Conservation (phyloP, 345 rosid genomes). For the Arabis hirsuta region DNA sequence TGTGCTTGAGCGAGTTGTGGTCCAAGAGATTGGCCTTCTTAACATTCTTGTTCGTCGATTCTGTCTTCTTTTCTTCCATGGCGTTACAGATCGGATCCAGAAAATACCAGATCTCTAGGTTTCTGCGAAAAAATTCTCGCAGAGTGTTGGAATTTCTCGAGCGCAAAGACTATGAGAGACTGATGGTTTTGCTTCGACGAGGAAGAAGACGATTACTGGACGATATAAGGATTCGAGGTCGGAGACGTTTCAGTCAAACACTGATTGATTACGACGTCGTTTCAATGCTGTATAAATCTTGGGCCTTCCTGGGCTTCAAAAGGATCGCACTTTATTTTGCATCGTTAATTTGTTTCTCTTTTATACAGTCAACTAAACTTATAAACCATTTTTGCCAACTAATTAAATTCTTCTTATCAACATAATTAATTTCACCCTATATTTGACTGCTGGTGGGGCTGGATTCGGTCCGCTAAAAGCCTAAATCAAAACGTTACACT, state of each 20-base stretch:
- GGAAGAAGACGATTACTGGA: background rate
- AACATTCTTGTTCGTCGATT: slow-evolving; percentile 57
- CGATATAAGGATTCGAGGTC: slow-evolving; percentile 31
- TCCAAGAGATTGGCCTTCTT: slow-evolving; percentile 92
- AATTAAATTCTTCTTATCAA: slow-evolving; percentile 8
- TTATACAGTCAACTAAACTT: background rate
- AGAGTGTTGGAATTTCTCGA: slow-evolving; percentile 1
- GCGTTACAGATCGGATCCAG: slow-evolving; percentile 28
- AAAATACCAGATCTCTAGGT: slow-evolving; percentile 30
- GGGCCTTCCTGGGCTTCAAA: slow-evolving; percentile 30
- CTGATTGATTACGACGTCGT: slow-evolving; percentile 19
- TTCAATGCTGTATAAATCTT: background rate
- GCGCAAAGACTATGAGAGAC: slow-evolving; percentile 30
- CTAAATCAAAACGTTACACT: no score
- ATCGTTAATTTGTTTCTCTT: background rate
- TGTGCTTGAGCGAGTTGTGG: slow-evolving; percentile 93
- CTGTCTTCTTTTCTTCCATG: slow-evolving; percentile 66
- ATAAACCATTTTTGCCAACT: slow-evolving; percentile 5
- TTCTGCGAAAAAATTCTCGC: slow-evolving; percentile 14
- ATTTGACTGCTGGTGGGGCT: no score
- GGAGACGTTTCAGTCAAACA: slow-evolving; percentile 38
- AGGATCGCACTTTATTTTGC: background rate
- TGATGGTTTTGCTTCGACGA: slow-evolving; percentile 22
- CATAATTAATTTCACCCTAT: background rate
- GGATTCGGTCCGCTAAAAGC: no score